Percentiles rank a stretch among this genome's conserved stretches.
These are phyloP conservation scores for Sugiyamaella xylanicola DNA, from an alignment of 1,139 yeast genomes.

Conservation along the genomic window DNA sequence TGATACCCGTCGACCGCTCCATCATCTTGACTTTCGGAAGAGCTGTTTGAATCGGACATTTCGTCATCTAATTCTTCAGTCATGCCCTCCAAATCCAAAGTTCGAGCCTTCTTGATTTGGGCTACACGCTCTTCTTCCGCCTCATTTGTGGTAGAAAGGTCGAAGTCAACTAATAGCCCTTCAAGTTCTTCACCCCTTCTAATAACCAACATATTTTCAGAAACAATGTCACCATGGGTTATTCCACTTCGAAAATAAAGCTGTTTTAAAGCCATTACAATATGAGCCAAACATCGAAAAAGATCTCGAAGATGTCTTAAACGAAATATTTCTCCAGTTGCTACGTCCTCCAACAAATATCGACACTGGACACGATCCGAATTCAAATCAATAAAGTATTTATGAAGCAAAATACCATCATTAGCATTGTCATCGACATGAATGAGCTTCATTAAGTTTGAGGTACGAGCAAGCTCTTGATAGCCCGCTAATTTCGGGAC, in stretches of 20 bases:
- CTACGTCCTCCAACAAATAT: not conserved
- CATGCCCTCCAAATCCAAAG: not conserved
- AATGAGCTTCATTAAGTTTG: not conserved
- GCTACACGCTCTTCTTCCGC: constrained; percentile 1
- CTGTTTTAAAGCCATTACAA: not conserved
- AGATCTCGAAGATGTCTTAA: not conserved
- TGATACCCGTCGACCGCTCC: not conserved
- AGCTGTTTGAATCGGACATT: not conserved
- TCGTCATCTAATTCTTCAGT: constrained; percentile 4
- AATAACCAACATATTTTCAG: constrained; percentile 3
- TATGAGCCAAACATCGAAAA: not conserved
- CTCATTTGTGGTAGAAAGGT: not conserved
- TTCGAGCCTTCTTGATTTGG: not conserved
- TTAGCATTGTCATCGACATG: not conserved
- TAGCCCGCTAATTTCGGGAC: constrained; percentile 4
- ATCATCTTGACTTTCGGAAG: not conserved
- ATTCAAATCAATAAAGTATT: constrained; percentile 1
- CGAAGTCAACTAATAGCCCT: constrained; percentile 6
- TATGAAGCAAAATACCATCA: not conserved
- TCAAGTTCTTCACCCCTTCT: not conserved
- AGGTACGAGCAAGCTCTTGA: not conserved
- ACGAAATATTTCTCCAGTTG: not conserved
- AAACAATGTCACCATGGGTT: constrained; percentile 5
- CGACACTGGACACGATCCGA: constrained; percentile 4
- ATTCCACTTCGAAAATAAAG: not conserved